These are phyloP conservation scores for Geotrichum phurueaensis DNA, from an alignment of 1,139 yeast genomes.

Conservation along the genomic window DNA sequence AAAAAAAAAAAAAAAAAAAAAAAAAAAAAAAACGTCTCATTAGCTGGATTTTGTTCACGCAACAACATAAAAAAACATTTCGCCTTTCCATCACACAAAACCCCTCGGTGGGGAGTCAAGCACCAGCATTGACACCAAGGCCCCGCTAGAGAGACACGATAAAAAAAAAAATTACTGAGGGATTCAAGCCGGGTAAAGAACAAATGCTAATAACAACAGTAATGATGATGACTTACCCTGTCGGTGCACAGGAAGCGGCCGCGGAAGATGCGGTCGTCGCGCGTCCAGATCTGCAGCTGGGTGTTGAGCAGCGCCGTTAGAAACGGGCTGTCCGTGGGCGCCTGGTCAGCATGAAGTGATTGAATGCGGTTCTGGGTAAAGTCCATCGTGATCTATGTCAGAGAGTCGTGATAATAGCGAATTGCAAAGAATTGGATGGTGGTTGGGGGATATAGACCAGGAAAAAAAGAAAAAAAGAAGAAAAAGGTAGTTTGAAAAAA, in stretches of 20 bases:
- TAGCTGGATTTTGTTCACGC: too few species aligned
- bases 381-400: conserved; percentile 7
- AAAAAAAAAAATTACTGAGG: not conserved
- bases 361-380: conserved; percentile 11
- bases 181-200: too few species aligned
- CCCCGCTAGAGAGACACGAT: too few species aligned
- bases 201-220: too few species aligned
- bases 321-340: conserved; percentile 3
- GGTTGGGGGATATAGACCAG: not conserved
- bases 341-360: conserved; percentile 1
- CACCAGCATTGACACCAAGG: too few species aligned
- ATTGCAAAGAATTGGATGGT: not conserved
- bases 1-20: too few species aligned
- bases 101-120: too few species aligned
- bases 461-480: not conserved
- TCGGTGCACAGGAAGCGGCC: conserved; percentile 10
- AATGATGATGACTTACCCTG: conserved; percentile 4
- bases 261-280: conserved; percentile 3
- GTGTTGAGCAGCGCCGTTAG: not conserved
- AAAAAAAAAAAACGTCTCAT: too few species aligned
- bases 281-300: conserved; percentile 4
- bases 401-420: not conserved
- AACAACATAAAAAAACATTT: too few species aligned
- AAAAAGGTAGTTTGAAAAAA: not conserved
- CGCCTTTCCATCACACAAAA: too few species aligned